Base-by-base conservation (phyloP, 768 basidiomycete species). In the Tulasnella calospora region DNA sequence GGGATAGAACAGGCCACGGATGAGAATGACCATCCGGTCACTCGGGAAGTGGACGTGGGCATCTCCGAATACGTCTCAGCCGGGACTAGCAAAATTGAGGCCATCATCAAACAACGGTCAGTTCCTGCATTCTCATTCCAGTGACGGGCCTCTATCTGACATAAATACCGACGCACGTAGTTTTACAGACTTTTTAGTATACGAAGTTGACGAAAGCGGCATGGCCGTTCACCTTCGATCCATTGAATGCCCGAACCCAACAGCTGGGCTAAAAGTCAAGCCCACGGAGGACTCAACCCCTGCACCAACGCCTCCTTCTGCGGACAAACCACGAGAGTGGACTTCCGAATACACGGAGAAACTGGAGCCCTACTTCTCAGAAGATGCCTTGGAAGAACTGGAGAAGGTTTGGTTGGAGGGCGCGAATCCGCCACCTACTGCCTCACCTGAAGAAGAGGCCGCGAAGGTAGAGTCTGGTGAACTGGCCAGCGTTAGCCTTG, bases 101-200 rank as follows among this genome's bases (percentile, higher is more conserved):
- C 94, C 5, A 97, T 99, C 82, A 98, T 99, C 84, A 99, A 99
- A 85, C 97, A 99, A 86, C 88, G 97, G 96, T 95, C 79, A 80
- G 88, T 82, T 15, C 27, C 44, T 57, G 40, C 17, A 23, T 35
- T 17, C 55, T 40, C 41, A 27, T 72, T 13, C 30, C 61, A 67
- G 33, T 15, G 55, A 8, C 23, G 40, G 10, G 12, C 30, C n/a
- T 69, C 9, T 23, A 76, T 30, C 23, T 33, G 9, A 67, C 21
- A 51, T 80, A 77, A 46, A 61, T 75, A 6, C 35, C 33, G 79
- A 69, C 77, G 10, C 70, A 30, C 41, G 36, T 82, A 98, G 96
- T 82, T 99, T 99, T 84, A 97, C 97, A 55, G 98, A 99, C 84
- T 99, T 99, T 83, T 82, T 99, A 82, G 98, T 99, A 27, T 92